phyloP scores from a whole-genome alignment of 257 asterid species.

The Jaltomata sinuosa region DNA sequence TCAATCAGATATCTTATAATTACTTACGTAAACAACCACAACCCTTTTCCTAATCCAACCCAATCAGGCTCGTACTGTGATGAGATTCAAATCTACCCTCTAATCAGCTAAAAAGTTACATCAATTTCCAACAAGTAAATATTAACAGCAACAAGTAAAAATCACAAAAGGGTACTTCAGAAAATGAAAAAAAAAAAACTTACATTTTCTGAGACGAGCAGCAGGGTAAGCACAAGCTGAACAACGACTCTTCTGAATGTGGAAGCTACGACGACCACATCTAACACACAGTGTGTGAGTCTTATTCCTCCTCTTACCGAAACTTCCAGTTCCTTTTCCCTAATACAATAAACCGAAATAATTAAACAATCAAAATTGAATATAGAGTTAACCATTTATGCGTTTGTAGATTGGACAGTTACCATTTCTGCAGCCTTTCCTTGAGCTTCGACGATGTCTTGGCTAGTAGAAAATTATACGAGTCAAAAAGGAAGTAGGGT shows the following conservation, averaged over 20 bases:
- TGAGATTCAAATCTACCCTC: not conserved
- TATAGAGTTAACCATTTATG: not conserved
- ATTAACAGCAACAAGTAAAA: not conserved
- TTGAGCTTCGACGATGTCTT: not conserved
- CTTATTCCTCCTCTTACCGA: slow-evolving; percentile 14
- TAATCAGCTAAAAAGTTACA: not conserved
- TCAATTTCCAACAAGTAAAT: not conserved
- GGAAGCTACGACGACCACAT: slow-evolving; percentile 11
- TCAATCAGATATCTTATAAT: not conserved
- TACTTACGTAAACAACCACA: not conserved
- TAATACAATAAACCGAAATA: not conserved
- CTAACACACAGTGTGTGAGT: slow-evolving; percentile 11
- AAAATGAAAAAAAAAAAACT: not conserved
- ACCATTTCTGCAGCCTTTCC: slow-evolving; percentile 5
- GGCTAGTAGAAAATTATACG: not conserved
- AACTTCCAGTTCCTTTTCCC: slow-evolving; percentile 16
- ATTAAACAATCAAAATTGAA: not conserved
- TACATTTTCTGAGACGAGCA: slow-evolving; percentile 13
- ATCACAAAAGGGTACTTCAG: not conserved
- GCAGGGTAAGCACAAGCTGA: slow-evolving; percentile 13
- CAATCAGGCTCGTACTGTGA: not conserved
- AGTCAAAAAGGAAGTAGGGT: not conserved
- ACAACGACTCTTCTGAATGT: slow-evolving; percentile 13
- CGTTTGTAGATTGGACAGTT: not conserved
- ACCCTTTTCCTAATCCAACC: not conserved